A percentile compares a stretch with the other conserved stretches of the same genome.
Evolutionary conservation across 345 rosid species (phyloP).

Genomic region (Murraya paniculata): DNA sequence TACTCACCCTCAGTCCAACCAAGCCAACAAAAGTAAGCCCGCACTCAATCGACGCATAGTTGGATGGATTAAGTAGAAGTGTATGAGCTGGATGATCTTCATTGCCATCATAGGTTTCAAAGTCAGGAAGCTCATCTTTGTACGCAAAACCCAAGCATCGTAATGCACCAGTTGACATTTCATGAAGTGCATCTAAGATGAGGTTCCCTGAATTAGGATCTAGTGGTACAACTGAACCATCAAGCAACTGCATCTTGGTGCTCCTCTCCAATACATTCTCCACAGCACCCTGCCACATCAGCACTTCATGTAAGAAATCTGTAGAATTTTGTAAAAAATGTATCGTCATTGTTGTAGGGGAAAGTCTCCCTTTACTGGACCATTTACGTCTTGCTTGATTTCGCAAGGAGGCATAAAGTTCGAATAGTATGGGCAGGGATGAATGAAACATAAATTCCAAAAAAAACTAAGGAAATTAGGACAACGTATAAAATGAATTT

Average conservation of each 20-base stretch:
- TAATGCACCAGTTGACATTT: slow-evolving; percentile 54
- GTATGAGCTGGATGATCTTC: slow-evolving; percentile 71
- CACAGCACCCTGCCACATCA: slow-evolving; percentile 66
- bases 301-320: slow-evolving; percentile 10
- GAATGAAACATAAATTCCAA: neutral
- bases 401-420: neutral
- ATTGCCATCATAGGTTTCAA: slow-evolving; percentile 54
- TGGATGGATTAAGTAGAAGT: slow-evolving; percentile 49
- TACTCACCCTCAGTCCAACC: slow-evolving; percentile 65
- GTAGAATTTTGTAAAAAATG: neutral
- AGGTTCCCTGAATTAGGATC: slow-evolving; percentile 40
- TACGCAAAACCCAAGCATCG: slow-evolving; percentile 76
- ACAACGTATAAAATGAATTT: neutral
- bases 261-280: slow-evolving; percentile 70
- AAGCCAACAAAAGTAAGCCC: slow-evolving; percentile 57
- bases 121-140: slow-evolving; percentile 52
- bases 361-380: neutral
- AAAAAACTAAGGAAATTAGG: neutral
- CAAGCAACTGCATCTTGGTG: slow-evolving; percentile 54
- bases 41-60: slow-evolving; percentile 66
- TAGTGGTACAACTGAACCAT: slow-evolving; percentile 55
- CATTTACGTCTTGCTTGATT: neutral
- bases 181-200: slow-evolving; percentile 44
- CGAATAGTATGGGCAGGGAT: neutral
- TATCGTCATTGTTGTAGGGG: neutral